A percentile compares a stretch with the other conserved stretches of the same genome.
Evolutionary conservation across 441 rosid genomes (phyloP).

Genomic region (Bruguiera hainesii): DNA sequence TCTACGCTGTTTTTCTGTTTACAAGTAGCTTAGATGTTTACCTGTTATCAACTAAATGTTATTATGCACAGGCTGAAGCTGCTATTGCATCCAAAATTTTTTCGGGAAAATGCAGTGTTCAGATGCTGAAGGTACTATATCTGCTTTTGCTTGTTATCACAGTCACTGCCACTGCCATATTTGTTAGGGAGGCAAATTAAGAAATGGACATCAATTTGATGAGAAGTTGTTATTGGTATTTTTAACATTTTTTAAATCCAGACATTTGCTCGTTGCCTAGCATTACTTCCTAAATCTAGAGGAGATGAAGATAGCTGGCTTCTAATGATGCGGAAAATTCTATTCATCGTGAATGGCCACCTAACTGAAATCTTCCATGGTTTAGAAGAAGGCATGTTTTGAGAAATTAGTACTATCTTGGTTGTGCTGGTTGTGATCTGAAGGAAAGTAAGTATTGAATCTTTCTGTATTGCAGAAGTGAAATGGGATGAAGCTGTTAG

Average conservation of each 20-base stretch:
- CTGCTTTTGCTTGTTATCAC: slow-evolving; percentile 11
- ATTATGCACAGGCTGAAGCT: slow-evolving; percentile 54
- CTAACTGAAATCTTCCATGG: slow-evolving; percentile 67
- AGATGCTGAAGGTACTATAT: slow-evolving; percentile 49
- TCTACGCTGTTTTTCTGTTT: background rate
- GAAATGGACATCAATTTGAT: slow-evolving; percentile 1
- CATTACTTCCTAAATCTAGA: slow-evolving; percentile 78
- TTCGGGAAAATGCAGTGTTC: slow-evolving; percentile 49
- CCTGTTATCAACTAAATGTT: background rate
- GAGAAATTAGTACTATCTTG: slow-evolving; percentile 10
- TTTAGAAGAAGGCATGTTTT: slow-evolving; percentile 68
- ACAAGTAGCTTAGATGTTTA: background rate
- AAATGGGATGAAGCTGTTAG: slow-evolving; percentile 56
- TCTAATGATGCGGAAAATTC: slow-evolving; percentile 63
- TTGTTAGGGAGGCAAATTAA: slow-evolving; percentile 20
- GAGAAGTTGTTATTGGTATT: slow-evolving; percentile 6
- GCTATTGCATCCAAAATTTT: slow-evolving; percentile 55
- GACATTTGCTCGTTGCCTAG: slow-evolving; percentile 75
- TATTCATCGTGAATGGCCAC: slow-evolving; percentile 52
- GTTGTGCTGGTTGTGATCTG: slow-evolving; percentile 16
- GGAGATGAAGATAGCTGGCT: slow-evolving; percentile 82
- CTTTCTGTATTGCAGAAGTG: slow-evolving; percentile 40
- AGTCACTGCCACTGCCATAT: slow-evolving; percentile 6
- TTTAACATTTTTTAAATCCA: slow-evolving; percentile 28
- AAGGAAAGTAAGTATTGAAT: background rate